Evolutionary conservation across 805 yeast species (phyloP), one percentile per base, ranked within the genome.

Genomic region (Yamadazyma scolyti): DNA sequence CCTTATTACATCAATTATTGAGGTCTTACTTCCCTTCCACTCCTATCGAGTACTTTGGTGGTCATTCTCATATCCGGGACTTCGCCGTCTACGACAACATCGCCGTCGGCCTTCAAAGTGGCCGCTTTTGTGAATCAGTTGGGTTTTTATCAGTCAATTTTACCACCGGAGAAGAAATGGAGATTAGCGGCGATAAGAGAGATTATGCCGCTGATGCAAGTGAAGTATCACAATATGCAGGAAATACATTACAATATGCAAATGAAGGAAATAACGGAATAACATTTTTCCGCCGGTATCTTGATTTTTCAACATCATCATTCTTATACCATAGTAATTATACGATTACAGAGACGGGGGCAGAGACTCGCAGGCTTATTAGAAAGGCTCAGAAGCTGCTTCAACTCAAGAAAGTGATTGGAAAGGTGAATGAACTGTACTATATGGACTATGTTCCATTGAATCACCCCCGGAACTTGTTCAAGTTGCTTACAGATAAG

Each of bases 51-150:
- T 85, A 82, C 46, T 81, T 90, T 56, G 97, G 97, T 1, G 97
- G 97, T 1, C 97, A 90, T 57, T 79, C 94, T 17, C 97, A 90
- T 52, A 77, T 90, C 10, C 67, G 97, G 39, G 97, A 90, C 55
- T 90, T 82, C 54, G 71, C 75, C 6, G 61, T 75, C 3, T 65
- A 79, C 30, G 97, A 90, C 48, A 58, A 65, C 2, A 61, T 59
- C 28, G 72, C 89, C 15, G 77, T 84, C 0, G 96, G 81, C 0
- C 56, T 90, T n/a, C 95, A 90, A 59, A 84, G 95, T 51, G 97
- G 97, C 0, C 66, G 96, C 29, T 90, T 84, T 52, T 76, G 95
- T 49, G 97, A 90, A 52, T 90, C 97, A 0, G 73, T 84, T n/a
- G 97, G 97, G 0, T 90, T 88, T 71, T 56, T 82, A 9, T 76